Evolutionary conservation across 2,329 filamentous ascomycete species (phyloP).

Genomic region (Ascomycota sp.): DNA sequence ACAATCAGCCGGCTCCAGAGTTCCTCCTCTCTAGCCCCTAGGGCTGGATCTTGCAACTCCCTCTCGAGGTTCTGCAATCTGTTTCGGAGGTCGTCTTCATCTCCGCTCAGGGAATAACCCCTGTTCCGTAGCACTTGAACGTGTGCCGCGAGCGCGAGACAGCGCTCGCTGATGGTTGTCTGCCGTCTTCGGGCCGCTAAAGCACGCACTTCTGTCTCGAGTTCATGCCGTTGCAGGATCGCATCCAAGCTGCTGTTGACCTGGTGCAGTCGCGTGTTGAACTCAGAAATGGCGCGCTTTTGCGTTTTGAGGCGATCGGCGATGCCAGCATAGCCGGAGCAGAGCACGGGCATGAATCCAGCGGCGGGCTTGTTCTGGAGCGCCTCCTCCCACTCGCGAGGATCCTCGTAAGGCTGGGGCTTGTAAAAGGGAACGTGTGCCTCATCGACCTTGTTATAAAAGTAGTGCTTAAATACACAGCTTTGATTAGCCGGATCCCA

Average conservation of each 20-base stretch:
- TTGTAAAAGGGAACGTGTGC: conserved; percentile 57
- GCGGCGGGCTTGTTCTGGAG: conserved; percentile 59
- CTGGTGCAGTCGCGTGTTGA: conserved; percentile 55
- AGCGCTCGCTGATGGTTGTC: conserved; percentile 50
- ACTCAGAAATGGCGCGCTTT: conserved; percentile 44
- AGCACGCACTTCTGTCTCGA: conserved; percentile 54
- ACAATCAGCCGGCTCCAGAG: conserved; percentile 68
- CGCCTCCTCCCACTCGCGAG: conserved; percentile 67
- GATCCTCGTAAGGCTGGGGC: conserved; percentile 48
- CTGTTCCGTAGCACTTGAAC: conserved; percentile 65
- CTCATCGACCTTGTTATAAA: conserved; percentile 70
- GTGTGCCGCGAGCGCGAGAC: conserved; percentile 54
- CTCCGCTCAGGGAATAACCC: conserved; percentile 59
- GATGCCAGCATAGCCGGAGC: conserved; percentile 51
- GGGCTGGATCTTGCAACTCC: conserved; percentile 50
- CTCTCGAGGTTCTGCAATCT: conserved; percentile 51
- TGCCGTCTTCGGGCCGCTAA: conserved; percentile 55
- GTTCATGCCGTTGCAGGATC: conserved; percentile 57
- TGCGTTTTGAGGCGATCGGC: conserved; percentile 55
- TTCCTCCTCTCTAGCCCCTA: conserved; percentile 61
- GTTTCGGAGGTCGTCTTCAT: conserved; percentile 59
- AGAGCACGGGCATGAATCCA: conserved; percentile 58
- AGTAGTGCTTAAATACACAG: conserved; percentile 64
- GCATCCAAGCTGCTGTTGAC: conserved; percentile 56
- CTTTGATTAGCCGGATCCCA: conserved; percentile 50